These are phyloP conservation scores for Puccinia hordei DNA, from an alignment of 1,284 basidiomycete species.

Conservation along the genomic window DNA sequence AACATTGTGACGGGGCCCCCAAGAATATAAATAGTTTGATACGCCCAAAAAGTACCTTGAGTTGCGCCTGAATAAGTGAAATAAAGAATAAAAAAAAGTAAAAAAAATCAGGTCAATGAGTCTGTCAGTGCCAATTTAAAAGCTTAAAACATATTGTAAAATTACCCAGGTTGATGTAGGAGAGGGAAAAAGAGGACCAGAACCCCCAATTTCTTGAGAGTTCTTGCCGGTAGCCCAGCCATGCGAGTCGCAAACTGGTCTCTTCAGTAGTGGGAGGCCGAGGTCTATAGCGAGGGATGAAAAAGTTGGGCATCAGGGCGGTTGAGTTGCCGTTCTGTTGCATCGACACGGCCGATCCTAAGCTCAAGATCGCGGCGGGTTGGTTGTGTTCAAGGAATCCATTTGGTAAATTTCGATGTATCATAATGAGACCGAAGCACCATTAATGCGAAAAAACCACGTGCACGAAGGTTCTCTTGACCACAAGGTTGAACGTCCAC, in stretches of 20 bases:
- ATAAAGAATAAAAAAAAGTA: not conserved
- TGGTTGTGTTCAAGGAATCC: constrained; percentile 26
- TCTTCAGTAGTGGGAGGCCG: constrained; percentile 17
- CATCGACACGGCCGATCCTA: not conserved
- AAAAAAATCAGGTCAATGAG: not conserved
- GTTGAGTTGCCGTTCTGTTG: constrained; percentile 18
- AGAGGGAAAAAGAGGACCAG: constrained; percentile 39
- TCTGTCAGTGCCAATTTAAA: too few species aligned
- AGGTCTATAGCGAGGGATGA: constrained; percentile 15
- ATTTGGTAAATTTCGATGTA: constrained; percentile 25
- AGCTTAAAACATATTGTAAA: not conserved
- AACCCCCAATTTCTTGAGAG: constrained; percentile 47
- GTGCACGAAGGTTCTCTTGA: not conserved
- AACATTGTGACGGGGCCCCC: constrained; percentile 30
- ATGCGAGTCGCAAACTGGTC: constrained; percentile 14
- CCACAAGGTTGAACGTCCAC: not conserved
- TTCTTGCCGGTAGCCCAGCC: constrained; percentile 44
- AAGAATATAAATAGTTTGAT: not conserved
- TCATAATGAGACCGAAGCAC: constrained; percentile 22
- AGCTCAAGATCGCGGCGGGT: constrained; percentile 1
- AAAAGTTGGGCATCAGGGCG: constrained; percentile 16
- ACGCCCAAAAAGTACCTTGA: constrained; percentile 12
- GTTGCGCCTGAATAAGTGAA: not conserved
- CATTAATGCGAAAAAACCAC: constrained; percentile 16
- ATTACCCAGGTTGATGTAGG: constrained; percentile 40